Evolutionary conservation across 148 eudicot species (phyloP).

Genomic region (Vaccinium vitisidaea): DNA sequence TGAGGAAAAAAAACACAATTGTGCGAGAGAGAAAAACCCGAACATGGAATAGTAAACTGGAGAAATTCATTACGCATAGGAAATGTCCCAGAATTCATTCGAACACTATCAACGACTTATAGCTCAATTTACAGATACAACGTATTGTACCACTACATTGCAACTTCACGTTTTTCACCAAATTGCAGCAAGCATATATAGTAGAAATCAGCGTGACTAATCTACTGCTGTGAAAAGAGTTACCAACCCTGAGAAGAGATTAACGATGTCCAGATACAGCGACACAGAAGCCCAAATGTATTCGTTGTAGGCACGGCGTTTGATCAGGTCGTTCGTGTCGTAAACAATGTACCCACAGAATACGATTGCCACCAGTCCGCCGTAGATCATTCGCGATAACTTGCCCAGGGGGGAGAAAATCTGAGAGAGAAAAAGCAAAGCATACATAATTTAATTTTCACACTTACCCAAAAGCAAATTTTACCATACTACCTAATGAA

Average conservation of each 20-base stretch:
- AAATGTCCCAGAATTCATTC: not conserved
- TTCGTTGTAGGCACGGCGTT: slow-evolving; percentile 44
- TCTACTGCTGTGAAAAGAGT: slow-evolving; percentile 35
- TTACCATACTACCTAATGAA: too few relatives aligned
- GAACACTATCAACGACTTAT: not conserved
- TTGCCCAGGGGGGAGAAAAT: slow-evolving; percentile 49
- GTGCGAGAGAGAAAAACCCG: too few relatives aligned
- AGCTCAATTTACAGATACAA: not conserved
- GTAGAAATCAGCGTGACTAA: slow-evolving; percentile 6
- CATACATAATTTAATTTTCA: not conserved
- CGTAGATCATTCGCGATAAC: slow-evolving; percentile 53
- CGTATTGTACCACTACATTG: not conserved
- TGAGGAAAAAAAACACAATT: too few relatives aligned
- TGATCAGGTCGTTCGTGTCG: slow-evolving; percentile 61
- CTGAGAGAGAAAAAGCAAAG: slow-evolving; percentile 22
- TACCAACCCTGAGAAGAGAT: slow-evolving; percentile 34
- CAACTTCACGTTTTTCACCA: not conserved
- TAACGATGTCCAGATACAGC: slow-evolving; percentile 47
- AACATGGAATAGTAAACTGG: too few relatives aligned
- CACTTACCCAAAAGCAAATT: not conserved
- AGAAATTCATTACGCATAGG: not conserved
- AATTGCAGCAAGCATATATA: not conserved
- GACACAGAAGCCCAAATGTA: slow-evolving; percentile 55
- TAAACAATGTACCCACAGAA: slow-evolving; percentile 59
- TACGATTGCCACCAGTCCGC: slow-evolving; percentile 42